Evolutionary conservation across 2,329 filamentous ascomycete genomes (phyloP).

Genomic region (Arthrobotrys megalospora): DNA sequence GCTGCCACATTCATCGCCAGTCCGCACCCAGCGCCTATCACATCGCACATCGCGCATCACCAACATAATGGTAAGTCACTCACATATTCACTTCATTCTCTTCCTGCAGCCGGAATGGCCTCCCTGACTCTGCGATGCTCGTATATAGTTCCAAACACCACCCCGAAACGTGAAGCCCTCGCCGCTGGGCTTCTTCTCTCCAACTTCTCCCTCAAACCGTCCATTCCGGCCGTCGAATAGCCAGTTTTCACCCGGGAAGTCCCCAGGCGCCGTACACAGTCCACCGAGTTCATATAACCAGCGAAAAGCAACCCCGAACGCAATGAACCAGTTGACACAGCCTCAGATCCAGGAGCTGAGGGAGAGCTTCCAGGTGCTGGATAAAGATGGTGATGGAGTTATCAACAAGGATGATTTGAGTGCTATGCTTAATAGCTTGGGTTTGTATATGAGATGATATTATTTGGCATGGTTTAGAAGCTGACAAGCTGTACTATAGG

Average conservation of each 20-base stretch:
- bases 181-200: constrained; percentile 62
- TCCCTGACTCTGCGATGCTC: background rate
- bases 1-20: constrained; percentile 9
- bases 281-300: constrained; percentile 57
- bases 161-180: constrained; percentile 64
- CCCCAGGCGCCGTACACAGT: constrained; percentile 12
- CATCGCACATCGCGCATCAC: constrained; percentile 21
- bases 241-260: constrained; percentile 57
- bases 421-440: constrained; percentile 88
- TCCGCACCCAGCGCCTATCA: constrained; percentile 12
- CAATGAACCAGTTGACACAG: constrained; percentile 76
- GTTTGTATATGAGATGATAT: constrained; percentile 68
- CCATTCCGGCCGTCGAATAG: constrained; percentile 44
- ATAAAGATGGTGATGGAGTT: constrained; percentile 86
- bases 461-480: background rate
- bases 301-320: constrained; percentile 71
- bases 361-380: constrained; percentile 93
- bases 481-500: constrained; percentile 70
- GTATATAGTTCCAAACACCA: constrained; percentile 56
- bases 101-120: constrained; percentile 11
- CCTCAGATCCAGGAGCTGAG: constrained; percentile 88
- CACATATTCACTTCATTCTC: constrained; percentile 8
- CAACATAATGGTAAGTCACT: constrained; percentile 37
- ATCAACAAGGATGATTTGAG: constrained; percentile 87
- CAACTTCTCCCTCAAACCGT: constrained; percentile 43